Base-by-base conservation (phyloP, 306 rosid genomes). In the Inga laurina region DNA sequence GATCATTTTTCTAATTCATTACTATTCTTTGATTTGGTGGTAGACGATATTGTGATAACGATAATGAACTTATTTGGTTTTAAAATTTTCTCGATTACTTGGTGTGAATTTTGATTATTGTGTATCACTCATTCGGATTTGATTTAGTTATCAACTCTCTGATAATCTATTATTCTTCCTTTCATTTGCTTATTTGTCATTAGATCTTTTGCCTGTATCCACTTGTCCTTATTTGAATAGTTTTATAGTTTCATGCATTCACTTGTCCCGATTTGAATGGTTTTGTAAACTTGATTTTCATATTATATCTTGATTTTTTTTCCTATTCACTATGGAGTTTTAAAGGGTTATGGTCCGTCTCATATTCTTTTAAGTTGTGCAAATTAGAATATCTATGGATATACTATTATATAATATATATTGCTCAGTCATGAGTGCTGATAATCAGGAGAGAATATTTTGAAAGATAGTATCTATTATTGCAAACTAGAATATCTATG, bases 91-190 rank as follows among this genome's bases (percentile, higher is more conserved):
- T 34, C 69, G 59, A 27, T 32, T 82, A 72, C 59, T 13, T 71
- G 34, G 37, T 82, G 79, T 49, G 79, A 77, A 46, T 75, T 88
- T 85, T 85, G 88, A 83, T 87, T 82, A 82, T 76, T 59, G 71
- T 67, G 51, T 56, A 7, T 79, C 45, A 59, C 59, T 24, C 44
- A 21, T 16, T 81, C 13, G 34, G 52, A 30, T 43, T 83, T 80
- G 44, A 43, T 79, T 62, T 64, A 13, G 41, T 34, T n/a, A 27
- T 27, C 19, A 41, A 13, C n/a, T 71, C 79, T 46, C 44, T 75
- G 75, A 12, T 83, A 48, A 21, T 81, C 44, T 62, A 37, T 41
- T 76, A 19, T 52, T 43, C 45, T 24, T 61, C 57, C 46, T 34
- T 52, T 84, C 27, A 19, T 19, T 24, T 57, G 45, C 73, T 85